Conservation (phyloP, 2,329 filamentous ascomycete genomes). For the Cladophialophora psammophila region DNA sequence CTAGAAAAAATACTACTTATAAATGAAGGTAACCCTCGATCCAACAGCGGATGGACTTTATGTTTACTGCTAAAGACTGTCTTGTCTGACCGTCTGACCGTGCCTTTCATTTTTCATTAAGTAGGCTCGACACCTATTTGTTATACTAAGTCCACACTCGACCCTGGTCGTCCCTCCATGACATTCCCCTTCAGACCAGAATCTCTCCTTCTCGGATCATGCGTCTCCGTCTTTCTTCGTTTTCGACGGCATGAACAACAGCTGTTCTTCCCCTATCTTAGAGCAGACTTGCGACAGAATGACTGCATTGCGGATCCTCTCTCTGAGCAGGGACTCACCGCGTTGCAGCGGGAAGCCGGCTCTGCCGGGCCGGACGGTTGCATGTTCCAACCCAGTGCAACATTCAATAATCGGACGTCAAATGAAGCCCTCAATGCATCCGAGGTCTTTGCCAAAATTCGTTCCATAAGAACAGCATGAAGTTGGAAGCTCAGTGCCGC, state of each 20-base stretch:
- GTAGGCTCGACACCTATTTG: background rate
- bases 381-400: background rate
- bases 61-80: too few relatives aligned
- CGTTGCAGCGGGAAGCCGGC: background rate
- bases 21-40: too few relatives aligned
- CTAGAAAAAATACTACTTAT: too few relatives aligned
- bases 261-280: background rate
- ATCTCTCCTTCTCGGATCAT: background rate
- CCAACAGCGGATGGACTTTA: too few relatives aligned
- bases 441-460: background rate
- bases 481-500: background rate
- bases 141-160: background rate
- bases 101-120: too few relatives aligned
- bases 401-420: background rate
- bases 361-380: background rate
- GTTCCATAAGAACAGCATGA: background rate
- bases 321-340: background rate
- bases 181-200: background rate
- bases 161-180: background rate
- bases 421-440: background rate
- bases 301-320: background rate
- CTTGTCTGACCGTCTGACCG: too few relatives aligned
- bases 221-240: background rate
- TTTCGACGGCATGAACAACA: background rate
- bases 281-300: background rate